Base-by-base conservation (phyloP, 352 stramenopile species). In the Globisporangium acanthophoron region DNA sequence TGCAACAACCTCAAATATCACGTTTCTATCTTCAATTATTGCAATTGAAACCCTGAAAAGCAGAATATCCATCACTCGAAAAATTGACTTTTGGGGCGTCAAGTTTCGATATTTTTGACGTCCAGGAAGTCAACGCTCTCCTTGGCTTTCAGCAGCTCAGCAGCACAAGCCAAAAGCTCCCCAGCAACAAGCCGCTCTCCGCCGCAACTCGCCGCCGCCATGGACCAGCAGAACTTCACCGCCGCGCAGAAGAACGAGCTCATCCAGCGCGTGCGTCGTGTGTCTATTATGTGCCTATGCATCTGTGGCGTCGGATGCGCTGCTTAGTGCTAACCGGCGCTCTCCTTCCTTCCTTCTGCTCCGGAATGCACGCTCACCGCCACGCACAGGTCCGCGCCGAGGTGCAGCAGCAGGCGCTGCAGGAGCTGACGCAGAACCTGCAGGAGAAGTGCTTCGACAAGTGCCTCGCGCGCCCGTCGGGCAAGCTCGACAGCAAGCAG, bases 401-500 rank as follows among this genome's bases (percentile, higher is more conserved):
- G 69, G 78, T 94, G 35, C 79, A 93, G 69, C 69, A 85, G 61
- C 82, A 92, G 65, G 82, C 82, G 56, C 69, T 94, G 40, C 80
- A 94, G 70, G 84, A 93, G 62, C 65, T 96, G 65, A 94, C 84
- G 53, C 79, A 89, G 71, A 92, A 83, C 62, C 59, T 96, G 50
- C 85, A 94, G 71, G 82, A 93, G 56, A 96, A 96, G 65, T 96
- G 87, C 67, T 96, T 96, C 61, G 85, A 96, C 73, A 92, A 94
- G 71, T 96, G 87, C 75, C 78, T 96, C 66, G 76, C 83, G 45
- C 79, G 70, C 55, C 72, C 87, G 20, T 85, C 80, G 57, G 80
- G 79, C 61, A 93, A 92, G 72, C 70, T 96, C 41, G 84, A 92
- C 67, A 83, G 78, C 77, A 96, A 96, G 78, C 85, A 96, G 74